Evolutionary conservation across 1,284 basidiomycete species (phyloP).

Genomic region (Salmacisia buchloeana): DNA sequence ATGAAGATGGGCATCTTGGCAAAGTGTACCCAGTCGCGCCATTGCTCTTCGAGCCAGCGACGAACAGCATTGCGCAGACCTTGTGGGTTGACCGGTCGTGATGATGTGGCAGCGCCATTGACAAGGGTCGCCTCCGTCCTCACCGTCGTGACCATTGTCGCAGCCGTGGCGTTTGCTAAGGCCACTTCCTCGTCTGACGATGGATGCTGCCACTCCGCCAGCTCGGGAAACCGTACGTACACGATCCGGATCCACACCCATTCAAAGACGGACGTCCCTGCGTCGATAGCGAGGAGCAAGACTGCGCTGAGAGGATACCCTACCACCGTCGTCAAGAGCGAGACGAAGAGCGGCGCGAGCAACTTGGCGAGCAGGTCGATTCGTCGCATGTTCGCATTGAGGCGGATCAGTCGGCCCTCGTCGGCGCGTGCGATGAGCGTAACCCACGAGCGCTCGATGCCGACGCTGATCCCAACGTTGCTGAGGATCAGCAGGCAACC

Average conservation of each 20-base stretch:
- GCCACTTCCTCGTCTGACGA: neutral
- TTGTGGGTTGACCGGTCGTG: too few species aligned
- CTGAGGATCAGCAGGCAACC: conserved; percentile 52
- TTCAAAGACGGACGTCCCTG: conserved; percentile 29
- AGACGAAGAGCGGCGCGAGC: conserved; percentile 59
- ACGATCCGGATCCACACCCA: conserved; percentile 30
- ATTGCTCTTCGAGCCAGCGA: conserved; percentile 15
- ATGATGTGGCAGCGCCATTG: too few species aligned
- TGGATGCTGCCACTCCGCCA: conserved; percentile 24
- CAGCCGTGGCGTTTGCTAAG: too few species aligned
- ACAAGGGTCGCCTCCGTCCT: too few species aligned
- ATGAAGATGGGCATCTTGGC: conserved; percentile 55
- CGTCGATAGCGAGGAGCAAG: conserved; percentile 28
- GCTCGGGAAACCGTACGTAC: conserved; percentile 25
- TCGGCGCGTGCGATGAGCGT: conserved; percentile 51
- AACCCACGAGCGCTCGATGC: conserved; percentile 61
- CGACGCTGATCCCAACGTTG: conserved; percentile 56
- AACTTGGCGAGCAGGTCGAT: conserved; percentile 61
- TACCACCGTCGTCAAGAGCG: conserved; percentile 53
- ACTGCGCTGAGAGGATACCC: conserved; percentile 24
- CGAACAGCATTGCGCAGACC: neutral
- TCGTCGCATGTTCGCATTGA: conserved; percentile 52
- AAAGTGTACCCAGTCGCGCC: conserved; percentile 55
- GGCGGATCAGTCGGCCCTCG: conserved; percentile 37
- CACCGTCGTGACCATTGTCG: too few species aligned